Evolutionary conservation across 2,329 filamentous ascomycete genomes (phyloP).

Genomic region (Fusarium verrucosum): DNA sequence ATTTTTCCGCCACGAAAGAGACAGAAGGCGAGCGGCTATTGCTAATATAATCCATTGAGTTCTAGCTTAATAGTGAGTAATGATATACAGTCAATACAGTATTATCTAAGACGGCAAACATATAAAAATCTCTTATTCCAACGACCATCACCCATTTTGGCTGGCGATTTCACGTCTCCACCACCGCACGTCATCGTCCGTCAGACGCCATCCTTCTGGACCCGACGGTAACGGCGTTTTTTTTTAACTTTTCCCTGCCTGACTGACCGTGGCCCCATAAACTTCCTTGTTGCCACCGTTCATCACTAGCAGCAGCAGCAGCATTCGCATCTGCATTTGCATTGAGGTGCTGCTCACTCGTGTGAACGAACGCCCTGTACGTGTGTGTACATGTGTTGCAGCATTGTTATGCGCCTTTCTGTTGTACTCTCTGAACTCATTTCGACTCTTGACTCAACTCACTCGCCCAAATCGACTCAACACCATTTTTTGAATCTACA

Average conservation of each 20-base stretch:
- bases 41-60: neutral
- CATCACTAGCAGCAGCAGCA: conserved; percentile 1
- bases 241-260: neutral
- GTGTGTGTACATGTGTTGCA: conserved; percentile 15
- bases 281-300: conserved; percentile 27
- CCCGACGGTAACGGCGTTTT: conserved; percentile 29
- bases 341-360: neutral
- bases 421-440: neutral
- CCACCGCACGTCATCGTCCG: conserved; percentile 39
- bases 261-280: neutral
- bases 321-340: neutral
- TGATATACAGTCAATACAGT: too few species aligned
- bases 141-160: neutral
- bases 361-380: conserved; percentile 11
- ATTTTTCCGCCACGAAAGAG: conserved; percentile 1
- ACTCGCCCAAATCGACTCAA: neutral
- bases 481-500: neutral
- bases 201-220: conserved; percentile 36
- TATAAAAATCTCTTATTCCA: neutral
- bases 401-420: conserved; percentile 3
- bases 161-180: conserved; percentile 20
- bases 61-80: neutral
- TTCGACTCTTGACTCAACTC: neutral
- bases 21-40: neutral
- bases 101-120: conserved; percentile 5